Evolutionary conservation across 305 asterid species (phyloP).

Genomic region (Fraxinus greggii): DNA sequence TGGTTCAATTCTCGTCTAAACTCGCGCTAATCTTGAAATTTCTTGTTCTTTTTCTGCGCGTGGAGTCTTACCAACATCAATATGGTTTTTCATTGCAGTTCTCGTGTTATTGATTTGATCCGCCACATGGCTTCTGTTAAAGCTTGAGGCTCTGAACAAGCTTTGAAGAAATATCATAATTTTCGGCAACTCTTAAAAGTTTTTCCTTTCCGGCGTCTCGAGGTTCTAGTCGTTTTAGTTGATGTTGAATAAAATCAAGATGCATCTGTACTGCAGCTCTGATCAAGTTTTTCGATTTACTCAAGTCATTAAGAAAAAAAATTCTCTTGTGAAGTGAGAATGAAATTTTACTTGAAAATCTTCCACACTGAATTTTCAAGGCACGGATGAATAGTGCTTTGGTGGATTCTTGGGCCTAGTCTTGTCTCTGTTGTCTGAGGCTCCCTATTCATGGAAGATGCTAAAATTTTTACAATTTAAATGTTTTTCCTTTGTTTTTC

Average conservation of each 20-base stretch:
- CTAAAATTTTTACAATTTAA: too few relatives aligned
- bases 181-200: not conserved
- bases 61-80: not conserved
- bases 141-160: not conserved
- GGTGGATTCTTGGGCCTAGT: too few relatives aligned
- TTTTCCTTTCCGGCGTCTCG: not conserved
- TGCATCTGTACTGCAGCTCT: slow-evolving; percentile 5
- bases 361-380: too few relatives aligned
- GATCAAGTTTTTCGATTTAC: not conserved
- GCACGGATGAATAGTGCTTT: too few relatives aligned
- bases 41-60: not conserved
- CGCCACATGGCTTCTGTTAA: slow-evolving; percentile 24
- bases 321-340: not conserved
- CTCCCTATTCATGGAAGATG: too few relatives aligned
- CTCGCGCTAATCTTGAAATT: not conserved
- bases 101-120: slow-evolving; percentile 28
- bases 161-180: not conserved
- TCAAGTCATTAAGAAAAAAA: not conserved
- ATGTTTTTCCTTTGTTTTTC: too few relatives aligned
- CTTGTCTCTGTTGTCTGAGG: too few relatives aligned
- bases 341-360: not conserved
- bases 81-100: slow-evolving; percentile 15
- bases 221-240: not conserved
- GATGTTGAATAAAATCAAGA: not conserved
- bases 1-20: not conserved